Evolutionary conservation across 805 yeast genomes (phyloP).

Genomic region (Starmerella asiatica): DNA sequence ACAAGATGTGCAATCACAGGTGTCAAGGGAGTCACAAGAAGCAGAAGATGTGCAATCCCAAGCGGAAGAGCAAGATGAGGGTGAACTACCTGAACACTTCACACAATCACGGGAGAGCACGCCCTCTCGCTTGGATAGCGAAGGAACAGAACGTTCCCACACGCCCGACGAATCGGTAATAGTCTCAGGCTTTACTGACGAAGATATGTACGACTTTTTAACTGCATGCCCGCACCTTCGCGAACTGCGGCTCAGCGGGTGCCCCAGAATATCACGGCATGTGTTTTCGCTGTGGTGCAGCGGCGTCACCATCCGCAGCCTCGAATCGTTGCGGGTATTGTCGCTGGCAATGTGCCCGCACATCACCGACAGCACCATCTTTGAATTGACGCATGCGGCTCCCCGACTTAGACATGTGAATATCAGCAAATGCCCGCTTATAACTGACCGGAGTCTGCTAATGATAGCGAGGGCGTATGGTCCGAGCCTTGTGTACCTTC

Average conservation of each 20-base stretch:
- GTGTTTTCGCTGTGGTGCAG: conserved; percentile 43
- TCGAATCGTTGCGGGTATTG: conserved; percentile 59
- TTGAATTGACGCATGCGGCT: conserved; percentile 55
- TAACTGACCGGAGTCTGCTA: conserved; percentile 68
- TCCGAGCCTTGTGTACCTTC: conserved; percentile 71
- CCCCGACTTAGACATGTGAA: conserved; percentile 82
- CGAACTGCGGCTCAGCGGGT: conserved; percentile 8
- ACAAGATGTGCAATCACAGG: too few relatives aligned
- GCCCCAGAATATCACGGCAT: conserved; percentile 48
- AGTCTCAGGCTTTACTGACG: conserved; percentile 3
- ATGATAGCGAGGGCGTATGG: conserved; percentile 58
- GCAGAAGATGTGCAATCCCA: too few relatives aligned
- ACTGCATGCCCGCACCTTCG: conserved; percentile 7
- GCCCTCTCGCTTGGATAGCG: not conserved
- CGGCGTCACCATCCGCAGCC: conserved; percentile 27
- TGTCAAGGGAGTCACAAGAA: too few relatives aligned
- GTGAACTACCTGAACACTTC: too few relatives aligned
- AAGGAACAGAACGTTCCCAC: not conserved
- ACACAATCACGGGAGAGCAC: not conserved
- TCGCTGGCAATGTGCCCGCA: conserved; percentile 76
- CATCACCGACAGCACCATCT: conserved; percentile 68
- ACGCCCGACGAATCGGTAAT: not conserved
- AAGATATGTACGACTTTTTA: conserved; percentile 1
- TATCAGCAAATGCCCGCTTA: conserved; percentile 72
- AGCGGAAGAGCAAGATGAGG: too few relatives aligned